Evolutionary conservation across 495 filamentous ascomycete genomes (phyloP), one percentile per base, ranked within the genome.

Genomic region (Aspergillus biplanus): DNA sequence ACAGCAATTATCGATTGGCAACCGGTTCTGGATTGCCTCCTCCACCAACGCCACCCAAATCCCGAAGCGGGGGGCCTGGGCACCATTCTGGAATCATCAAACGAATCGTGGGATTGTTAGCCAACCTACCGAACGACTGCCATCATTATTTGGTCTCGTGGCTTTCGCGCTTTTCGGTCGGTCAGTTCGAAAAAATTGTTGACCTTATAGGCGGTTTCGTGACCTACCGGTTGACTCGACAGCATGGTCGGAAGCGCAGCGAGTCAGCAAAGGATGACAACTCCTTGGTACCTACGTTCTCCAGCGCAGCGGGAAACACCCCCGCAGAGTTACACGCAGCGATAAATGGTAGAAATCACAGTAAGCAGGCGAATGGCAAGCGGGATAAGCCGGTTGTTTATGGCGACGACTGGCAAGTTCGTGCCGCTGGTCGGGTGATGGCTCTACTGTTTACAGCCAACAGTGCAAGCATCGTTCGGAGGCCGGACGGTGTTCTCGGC

Each of bases 361-460:
- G 69, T 72, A 87, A 75, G 72, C 63, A 68, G 52, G 53, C 69
- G 2, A 80, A 74, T 13, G 72, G 74, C 13, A 75, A 79, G 12
- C 71, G 75, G 12, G 80, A 81, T 15, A 80, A 86, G 47, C 82
- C 81, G 13, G 81, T 88, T 0, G 71, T 86, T 1, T 97, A 97
- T 67, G 82, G 84, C 31, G 92, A 94, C 56, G 94, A 97, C 69
- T 97, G 93, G 93, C 93, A 97, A 74, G 86, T 97, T 46, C 90
- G 88, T 67, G 90, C 90, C 21, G 90, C 90, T 12, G 89, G 92
- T 6, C 87, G 87, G 64, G 85, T 96, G 1, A 91, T 97, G 86
- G 87, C 90, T 5, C 69, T 97, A 33, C 74, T 97, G 9, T 96
- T 96, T 69, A 84, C 89, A 2, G 94, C 92, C 21, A 97, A 97